phyloP scores from a whole-genome alignment of 306 rosid species.

The Delonix regia region DNA sequence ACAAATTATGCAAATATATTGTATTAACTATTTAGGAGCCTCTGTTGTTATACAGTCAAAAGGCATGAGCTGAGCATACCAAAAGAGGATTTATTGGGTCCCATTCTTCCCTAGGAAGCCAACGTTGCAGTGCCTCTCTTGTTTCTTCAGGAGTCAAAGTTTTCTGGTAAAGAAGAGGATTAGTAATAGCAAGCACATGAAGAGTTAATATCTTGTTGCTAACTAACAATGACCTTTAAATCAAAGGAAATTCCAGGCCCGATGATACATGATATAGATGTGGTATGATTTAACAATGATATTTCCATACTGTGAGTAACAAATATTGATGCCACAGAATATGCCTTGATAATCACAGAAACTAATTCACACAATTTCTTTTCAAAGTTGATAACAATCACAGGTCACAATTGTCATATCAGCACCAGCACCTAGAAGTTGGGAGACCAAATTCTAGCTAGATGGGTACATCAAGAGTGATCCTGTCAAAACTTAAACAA shows the following conservation, averaged over 20 bases:
- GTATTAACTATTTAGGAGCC: constrained; percentile 1
- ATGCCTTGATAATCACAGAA: constrained; percentile 6
- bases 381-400: neutral
- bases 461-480: constrained; percentile 24
- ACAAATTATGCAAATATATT: neutral
- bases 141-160: constrained; percentile 87
- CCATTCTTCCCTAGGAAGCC: constrained; percentile 99
- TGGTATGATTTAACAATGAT: constrained; percentile 17
- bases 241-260: neutral
- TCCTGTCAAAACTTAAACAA: constrained; percentile 20
- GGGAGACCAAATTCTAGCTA: neutral
- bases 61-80: constrained; percentile 55
- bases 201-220: neutral
- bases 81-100: constrained; percentile 85
- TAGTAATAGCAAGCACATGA: constrained; percentile 27
- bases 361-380: neutral
- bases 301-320: constrained; percentile 6
- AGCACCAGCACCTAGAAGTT: constrained; percentile 31
- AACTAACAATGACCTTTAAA: neutral
- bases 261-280: constrained; percentile 3
- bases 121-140: constrained; percentile 70
- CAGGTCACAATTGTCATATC: neutral
- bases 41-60: constrained; percentile 1
- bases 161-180: constrained; percentile 56
- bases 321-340: neutral